phyloP scores from a whole-genome alignment of 1,284 basidiomycete genomes.

The Ustilago sp. region DNA sequence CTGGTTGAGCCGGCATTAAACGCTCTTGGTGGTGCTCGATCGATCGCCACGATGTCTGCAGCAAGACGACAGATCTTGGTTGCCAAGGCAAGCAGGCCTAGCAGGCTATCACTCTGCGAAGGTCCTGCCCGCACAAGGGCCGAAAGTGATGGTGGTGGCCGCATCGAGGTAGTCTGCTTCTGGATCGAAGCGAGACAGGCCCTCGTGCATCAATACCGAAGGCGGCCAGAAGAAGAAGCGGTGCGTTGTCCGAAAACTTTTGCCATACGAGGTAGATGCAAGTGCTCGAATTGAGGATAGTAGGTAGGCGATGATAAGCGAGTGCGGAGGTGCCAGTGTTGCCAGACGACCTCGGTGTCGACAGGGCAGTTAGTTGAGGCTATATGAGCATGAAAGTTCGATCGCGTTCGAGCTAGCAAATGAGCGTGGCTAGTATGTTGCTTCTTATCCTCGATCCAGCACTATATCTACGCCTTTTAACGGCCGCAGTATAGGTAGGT shows the following conservation, averaged over 20 bases:
- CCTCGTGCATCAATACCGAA: slow-evolving; percentile 20
- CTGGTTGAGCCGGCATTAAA: not conserved
- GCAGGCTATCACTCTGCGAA: slow-evolving; percentile 17
- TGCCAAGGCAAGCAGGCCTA: slow-evolving; percentile 23
- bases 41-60: slow-evolving; percentile 27
- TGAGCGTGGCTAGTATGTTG: not conserved
- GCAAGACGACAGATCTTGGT: slow-evolving; percentile 30
- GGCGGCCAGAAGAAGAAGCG: slow-evolving; percentile 9
- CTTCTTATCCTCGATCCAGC: not conserved
- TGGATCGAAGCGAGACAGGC: slow-evolving; percentile 20
- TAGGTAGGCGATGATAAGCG: not conserved
- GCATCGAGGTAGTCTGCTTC: slow-evolving; percentile 27
- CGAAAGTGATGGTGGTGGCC: slow-evolving; percentile 30
- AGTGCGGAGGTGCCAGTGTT: not conserved
- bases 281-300: not conserved
- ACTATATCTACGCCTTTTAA: not conserved
- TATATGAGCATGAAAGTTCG: not conserved
- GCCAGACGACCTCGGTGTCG: not conserved
- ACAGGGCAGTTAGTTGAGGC: not conserved
- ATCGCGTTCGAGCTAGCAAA: not conserved
- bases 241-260: not conserved
- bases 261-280: slow-evolving; percentile 18
- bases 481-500: not conserved
- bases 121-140: slow-evolving; percentile 18
- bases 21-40: not conserved